phyloP scores from a whole-genome alignment of 768 basidiomycete genomes.

The Agrocybe pediades region DNA sequence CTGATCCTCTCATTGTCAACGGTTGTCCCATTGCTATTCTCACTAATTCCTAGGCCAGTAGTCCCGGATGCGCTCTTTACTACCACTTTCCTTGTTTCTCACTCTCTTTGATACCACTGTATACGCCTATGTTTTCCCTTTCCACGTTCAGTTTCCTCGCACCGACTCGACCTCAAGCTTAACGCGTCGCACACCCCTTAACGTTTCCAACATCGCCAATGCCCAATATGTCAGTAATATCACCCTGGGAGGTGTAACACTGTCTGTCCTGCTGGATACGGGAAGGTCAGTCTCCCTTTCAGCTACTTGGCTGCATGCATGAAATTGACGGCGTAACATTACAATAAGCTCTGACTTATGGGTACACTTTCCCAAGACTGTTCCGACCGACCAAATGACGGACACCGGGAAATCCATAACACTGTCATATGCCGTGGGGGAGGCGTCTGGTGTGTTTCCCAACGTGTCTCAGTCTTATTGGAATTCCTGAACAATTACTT shows the following conservation, averaged over 20 bases:
- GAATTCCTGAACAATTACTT: neutral
- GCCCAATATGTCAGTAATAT: constrained; percentile 74
- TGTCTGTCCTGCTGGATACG: constrained; percentile 72
- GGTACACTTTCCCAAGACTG: constrained; percentile 53
- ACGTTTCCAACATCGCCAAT: constrained; percentile 68
- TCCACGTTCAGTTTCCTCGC: constrained; percentile 33
- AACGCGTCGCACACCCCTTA: constrained; percentile 36
- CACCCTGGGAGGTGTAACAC: constrained; percentile 57
- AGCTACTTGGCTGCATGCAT: neutral
- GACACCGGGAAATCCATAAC: constrained; percentile 59
- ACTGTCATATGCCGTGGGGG: constrained; percentile 70
- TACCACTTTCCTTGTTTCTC: constrained; percentile 44
- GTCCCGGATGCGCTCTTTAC: constrained; percentile 39
- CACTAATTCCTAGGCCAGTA: constrained; percentile 20
- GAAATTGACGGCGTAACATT: constrained; percentile 3
- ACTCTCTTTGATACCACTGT: constrained; percentile 36
- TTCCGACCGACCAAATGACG: constrained; percentile 41
- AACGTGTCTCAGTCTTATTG: neutral
- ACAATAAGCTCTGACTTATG: constrained; percentile 69
- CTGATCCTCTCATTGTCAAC: constrained; percentile 7
- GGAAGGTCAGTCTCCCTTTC: constrained; percentile 56
- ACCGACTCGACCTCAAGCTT: constrained; percentile 23
- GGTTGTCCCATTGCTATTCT: constrained; percentile 18
- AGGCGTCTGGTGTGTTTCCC: constrained; percentile 50
- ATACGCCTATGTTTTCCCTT: constrained; percentile 40